Evolutionary conservation across 1,284 basidiomycete species (phyloP), one percentile per base, ranked within the genome.

Genomic region (Boletus albobrunnescens): DNA sequence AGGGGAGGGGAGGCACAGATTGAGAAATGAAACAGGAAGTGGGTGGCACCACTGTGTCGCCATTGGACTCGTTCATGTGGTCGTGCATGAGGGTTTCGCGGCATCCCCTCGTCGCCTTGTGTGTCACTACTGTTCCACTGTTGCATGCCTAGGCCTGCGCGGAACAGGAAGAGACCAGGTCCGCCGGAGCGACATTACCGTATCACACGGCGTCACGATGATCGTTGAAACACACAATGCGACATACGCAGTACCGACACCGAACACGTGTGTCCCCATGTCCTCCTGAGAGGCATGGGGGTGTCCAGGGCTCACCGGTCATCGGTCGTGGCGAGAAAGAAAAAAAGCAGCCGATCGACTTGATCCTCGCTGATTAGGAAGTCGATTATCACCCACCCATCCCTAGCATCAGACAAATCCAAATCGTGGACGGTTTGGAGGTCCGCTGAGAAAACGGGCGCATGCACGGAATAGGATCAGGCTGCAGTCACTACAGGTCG

Each of bases 381-480:
- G 10, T 19, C 23, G 27, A 36, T 40, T 32, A 40, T 47, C 41
- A 38, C 22, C 24, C 13, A 26, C 24, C 7, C 5, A 5, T 43
- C 36, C 32, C 31, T 19, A 7, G 39, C 45, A 60, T 60, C 59
- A 56, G 59, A 53, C 58, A 60, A 58, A 64, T 58, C 37, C n/a
- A n/a, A n/a, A n/a, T n/a, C n/a, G 4, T 6, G 46, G 30, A 3
- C 4, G 6, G 24, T 41, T 59, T 51, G 12, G 31, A 41, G 42
- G 44, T 54, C 56, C 56, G 54, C 40, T 38, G 28, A 38, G 36
- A 55, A 55, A 41, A 32, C 36, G 36, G 37, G 32, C 19, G 36
- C n/a, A n/a, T 11, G 22, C 36, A 28, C 40, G 37, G 37, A 56
- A 56, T 45, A 41, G 40, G 10, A 33, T n/a, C 5, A 7, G 13